Conservation (phyloP, 108 stramenopile species). For the Pseudonitzschia delicatissima region DNA sequence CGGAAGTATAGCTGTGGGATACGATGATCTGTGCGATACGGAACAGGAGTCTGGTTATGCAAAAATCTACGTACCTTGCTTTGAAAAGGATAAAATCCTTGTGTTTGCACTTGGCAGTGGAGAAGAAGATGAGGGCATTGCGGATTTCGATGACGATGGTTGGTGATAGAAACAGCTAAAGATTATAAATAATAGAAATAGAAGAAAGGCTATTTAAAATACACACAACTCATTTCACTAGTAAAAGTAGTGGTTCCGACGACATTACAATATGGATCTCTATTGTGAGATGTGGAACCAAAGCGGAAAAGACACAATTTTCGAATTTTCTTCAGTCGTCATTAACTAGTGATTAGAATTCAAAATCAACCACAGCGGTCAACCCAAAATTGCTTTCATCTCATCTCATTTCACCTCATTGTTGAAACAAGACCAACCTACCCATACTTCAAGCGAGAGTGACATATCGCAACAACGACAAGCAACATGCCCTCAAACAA, state of each 20-base stretch:
- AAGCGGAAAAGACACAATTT: no score
- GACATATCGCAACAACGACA: background rate
- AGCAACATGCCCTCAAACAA: slow-evolving; percentile 33
- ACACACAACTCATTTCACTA: no score
- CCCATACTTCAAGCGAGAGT: background rate
- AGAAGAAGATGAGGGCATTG: slow-evolving; percentile 28
- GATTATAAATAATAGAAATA: no score
- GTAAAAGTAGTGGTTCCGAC: no score
- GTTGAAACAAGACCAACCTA: background rate
- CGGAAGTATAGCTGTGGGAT: slow-evolving; percentile 88
- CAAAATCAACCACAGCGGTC: background rate
- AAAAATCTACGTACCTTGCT: slow-evolving; percentile 92
- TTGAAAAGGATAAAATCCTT: slow-evolving; percentile 89
- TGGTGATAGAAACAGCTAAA: no score
- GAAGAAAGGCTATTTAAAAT: no score
- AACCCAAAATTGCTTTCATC: background rate
- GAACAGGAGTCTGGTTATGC: slow-evolving; percentile 86
- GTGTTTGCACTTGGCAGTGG: slow-evolving; percentile 79
- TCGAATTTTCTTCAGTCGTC: no score
- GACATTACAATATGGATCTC: no score
- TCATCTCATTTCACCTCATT: background rate
- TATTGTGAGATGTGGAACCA: no score
- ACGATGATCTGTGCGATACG: slow-evolving; percentile 70
- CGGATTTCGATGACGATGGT: background rate
- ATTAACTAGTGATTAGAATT: no score